Conservation (phyloP, 352 stramenopile genomes). For the Halophytophthora batemanensis region DNA sequence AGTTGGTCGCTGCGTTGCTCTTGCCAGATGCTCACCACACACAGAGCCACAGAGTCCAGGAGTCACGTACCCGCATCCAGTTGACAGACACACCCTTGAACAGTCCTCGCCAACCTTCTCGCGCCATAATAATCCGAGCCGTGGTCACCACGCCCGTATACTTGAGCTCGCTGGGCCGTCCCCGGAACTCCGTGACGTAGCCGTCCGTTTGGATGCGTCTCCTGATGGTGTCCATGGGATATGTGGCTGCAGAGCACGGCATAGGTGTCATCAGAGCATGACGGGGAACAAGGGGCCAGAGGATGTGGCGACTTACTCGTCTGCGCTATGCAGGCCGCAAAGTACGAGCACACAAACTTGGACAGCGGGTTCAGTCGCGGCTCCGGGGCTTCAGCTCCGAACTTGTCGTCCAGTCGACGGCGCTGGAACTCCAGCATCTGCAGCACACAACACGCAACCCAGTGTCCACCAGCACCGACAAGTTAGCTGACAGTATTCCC, state of each 20-base stretch:
- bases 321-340: slow-evolving; percentile 81
- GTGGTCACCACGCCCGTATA: slow-evolving; percentile 74
- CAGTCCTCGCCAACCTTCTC: slow-evolving; percentile 78
- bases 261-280: too few relatives aligned
- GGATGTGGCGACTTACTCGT: slow-evolving; percentile 58
- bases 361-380: slow-evolving; percentile 58
- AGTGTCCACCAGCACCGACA: not conserved
- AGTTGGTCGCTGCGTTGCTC: too few relatives aligned
- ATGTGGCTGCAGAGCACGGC: slow-evolving; percentile 53
- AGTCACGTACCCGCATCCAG: slow-evolving; percentile 75
- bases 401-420: slow-evolving; percentile 26
- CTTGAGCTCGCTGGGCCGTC: slow-evolving; percentile 37
- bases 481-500: not conserved
- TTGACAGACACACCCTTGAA: slow-evolving; percentile 88
- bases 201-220: slow-evolving; percentile 82
- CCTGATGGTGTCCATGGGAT: slow-evolving; percentile 84
- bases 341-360: slow-evolving; percentile 84
- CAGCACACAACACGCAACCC: not conserved
- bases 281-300: too few relatives aligned
- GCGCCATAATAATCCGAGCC: slow-evolving; percentile 60
- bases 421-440: slow-evolving; percentile 53
- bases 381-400: slow-evolving; percentile 18
- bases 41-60: not conserved
- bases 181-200: slow-evolving; percentile 50
- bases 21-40: not conserved